Percentiles rank a stretch among this genome's conserved stretches.
Evolutionary conservation across 192 early-diverging fungal species (phyloP).

Genomic region (Entomortierella chlamydospora): DNA sequence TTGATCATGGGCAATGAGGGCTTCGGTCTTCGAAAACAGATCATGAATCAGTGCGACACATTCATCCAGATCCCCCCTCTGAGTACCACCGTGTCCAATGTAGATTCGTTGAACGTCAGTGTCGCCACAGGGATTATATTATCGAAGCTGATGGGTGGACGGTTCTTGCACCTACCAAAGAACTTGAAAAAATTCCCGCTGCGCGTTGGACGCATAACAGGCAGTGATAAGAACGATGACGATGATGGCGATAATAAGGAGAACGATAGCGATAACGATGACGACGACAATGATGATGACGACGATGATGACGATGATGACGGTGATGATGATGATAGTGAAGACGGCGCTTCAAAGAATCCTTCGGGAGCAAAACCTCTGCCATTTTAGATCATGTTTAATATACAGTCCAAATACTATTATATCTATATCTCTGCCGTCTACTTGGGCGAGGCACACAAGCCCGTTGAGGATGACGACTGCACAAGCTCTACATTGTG

Average conservation of each 20-base stretch:
- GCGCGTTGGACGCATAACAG: background rate
- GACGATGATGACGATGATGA: conserved; percentile 13
- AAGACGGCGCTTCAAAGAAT: no score
- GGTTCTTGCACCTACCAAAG: conserved; percentile 39
- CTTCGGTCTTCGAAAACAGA: conserved; percentile 65
- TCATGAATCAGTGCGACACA: conserved; percentile 65
- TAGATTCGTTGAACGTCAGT: conserved; percentile 62
- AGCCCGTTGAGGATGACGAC: conserved; percentile 2
- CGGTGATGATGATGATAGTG: background rate
- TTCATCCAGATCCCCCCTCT: conserved; percentile 65
- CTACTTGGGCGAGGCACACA: background rate
- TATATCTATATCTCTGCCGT: background rate
- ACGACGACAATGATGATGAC: background rate
- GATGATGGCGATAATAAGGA: conserved; percentile 15
- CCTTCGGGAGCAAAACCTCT: background rate
- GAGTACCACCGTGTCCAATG: conserved; percentile 15
- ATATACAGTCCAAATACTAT: background rate
- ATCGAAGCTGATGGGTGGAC: conserved; percentile 52
- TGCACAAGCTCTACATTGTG: conserved; percentile 24
- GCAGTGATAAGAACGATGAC: conserved; percentile 11
- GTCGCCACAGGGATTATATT: conserved; percentile 56
- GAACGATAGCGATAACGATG: conserved; percentile 3
- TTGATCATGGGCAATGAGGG: conserved; percentile 80
- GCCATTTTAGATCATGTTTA: background rate
- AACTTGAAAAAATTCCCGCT: conserved; percentile 33